Evolutionary conservation across 768 basidiomycete species (phyloP), one percentile per base, ranked within the genome.

Genomic region (Gyrodon lividus): DNA sequence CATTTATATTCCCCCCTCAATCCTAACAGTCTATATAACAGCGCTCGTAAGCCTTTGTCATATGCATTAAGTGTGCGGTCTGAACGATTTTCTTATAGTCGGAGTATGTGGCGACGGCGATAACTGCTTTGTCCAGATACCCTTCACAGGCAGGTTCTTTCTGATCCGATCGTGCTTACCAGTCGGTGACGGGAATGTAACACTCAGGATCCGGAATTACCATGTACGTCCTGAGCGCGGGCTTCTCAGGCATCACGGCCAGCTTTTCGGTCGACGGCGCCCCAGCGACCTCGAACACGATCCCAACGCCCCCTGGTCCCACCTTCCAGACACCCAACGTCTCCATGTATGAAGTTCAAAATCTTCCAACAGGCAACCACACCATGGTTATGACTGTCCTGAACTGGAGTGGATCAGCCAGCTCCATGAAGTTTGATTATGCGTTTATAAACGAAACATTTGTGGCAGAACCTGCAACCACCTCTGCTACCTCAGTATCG

Each of bases 371-470:
- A 0, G 52, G 52, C 23, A 56, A 48, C 19, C 63, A 67, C 28
- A 60, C 50, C 23, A 52, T 65, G 34, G 26, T 17, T 19, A 62
- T 65, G 64, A 58, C 56, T 13, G 14, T 67, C 3, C 24, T 65
- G 35, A 28, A 59, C 40, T 67, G 64, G 63, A 28, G 47, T 5
- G 54, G 48, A 4, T 6, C 2, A 2, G 10, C n/a, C 19, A 63
- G 58, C 14, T 58, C 54, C 16, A 61, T 65, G 64, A 59, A 64
- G 24, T 67, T 66, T 13, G 63, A 65, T 31, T 64, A 67, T 39
- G 65, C 63, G 42, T 33, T 46, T 14, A 26, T 65, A 20, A 65
- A 65, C 13, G 59, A 65, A 48, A 49, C 65, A 23, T 47, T 61
- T 3, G 55, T 62, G 26, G 51, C 46, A 26, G 6, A 43, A 16